Conservation (phyloP, 208 protist species). For the Leishmania lainsoni region DNA sequence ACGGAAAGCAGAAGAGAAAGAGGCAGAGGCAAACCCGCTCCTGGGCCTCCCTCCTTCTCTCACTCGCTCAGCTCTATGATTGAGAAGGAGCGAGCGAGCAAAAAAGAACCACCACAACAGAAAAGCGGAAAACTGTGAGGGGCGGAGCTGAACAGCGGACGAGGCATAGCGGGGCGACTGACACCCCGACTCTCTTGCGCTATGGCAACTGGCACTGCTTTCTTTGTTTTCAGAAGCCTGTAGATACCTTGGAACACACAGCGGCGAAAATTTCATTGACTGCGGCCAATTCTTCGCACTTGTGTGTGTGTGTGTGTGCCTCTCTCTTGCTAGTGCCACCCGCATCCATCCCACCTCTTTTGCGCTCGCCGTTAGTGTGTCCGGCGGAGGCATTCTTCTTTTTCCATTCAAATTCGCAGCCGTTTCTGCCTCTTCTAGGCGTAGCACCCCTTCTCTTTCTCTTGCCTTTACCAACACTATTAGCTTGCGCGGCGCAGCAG, state of each 20-base stretch:
- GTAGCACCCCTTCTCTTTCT: neutral
- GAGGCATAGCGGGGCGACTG: neutral
- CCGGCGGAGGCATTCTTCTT: neutral
- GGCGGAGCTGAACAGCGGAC: neutral
- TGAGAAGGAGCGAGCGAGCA: neutral
- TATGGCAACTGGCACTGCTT: neutral
- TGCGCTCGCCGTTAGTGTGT: neutral
- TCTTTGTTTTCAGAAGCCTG: neutral
- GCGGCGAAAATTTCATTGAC: neutral
- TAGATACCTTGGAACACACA: neutral
- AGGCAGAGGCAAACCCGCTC: too few species aligned
- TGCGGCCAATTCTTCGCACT: neutral
- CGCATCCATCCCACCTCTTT: neutral
- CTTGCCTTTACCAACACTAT: neutral
- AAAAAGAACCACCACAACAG: neutral
- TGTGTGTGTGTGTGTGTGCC: neutral
- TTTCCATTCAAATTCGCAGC: neutral
- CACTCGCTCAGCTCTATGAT: neutral
- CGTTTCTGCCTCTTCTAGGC: neutral
- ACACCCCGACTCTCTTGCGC: neutral
- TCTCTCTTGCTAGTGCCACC: neutral
- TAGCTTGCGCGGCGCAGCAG: neutral
- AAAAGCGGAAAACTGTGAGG: neutral
- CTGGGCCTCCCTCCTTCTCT: neutral
- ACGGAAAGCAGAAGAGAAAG: neutral